Evolutionary conservation across 2,329 filamentous ascomycete genomes (phyloP).

Genomic region (Knufia fluminis): DNA sequence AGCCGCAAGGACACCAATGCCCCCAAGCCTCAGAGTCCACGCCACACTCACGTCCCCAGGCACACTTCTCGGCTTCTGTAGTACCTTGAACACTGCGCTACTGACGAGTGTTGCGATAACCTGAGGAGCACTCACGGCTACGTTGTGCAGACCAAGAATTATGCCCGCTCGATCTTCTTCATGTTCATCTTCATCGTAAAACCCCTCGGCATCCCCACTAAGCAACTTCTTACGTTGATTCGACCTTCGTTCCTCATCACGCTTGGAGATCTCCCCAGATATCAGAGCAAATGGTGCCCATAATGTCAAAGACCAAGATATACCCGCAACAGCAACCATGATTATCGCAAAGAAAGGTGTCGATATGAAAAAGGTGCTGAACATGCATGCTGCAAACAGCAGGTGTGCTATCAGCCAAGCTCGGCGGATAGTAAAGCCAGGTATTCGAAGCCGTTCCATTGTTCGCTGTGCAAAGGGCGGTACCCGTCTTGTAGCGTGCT

Average conservation of each 20-base stretch:
- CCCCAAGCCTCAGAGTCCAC: slow-evolving; percentile 77
- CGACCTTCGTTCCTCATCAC: slow-evolving; percentile 54
- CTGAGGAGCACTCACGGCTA: slow-evolving; percentile 83
- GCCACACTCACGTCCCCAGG: slow-evolving; percentile 81
- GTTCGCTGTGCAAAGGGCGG: slow-evolving; percentile 24
- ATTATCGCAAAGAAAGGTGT: slow-evolving; percentile 63
- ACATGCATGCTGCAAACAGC: slow-evolving; percentile 75
- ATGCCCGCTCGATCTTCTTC: slow-evolving; percentile 73
- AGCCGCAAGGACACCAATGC: slow-evolving; percentile 65
- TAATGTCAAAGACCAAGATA: slow-evolving; percentile 85
- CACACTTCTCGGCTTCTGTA: slow-evolving; percentile 78
- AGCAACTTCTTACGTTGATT: slow-evolving; percentile 30
- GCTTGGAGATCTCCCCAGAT: slow-evolving; percentile 77
- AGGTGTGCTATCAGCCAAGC: slow-evolving; percentile 79
- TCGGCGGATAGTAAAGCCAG: slow-evolving; percentile 74
- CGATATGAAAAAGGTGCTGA: slow-evolving; percentile 65
- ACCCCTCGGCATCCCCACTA: slow-evolving; percentile 20
- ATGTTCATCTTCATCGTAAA: slow-evolving; percentile 24
- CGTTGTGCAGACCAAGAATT: slow-evolving; percentile 90
- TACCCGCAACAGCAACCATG: slow-evolving; percentile 71
- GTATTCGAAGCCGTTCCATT: slow-evolving; percentile 61
- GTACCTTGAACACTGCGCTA: slow-evolving; percentile 70
- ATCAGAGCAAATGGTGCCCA: slow-evolving; percentile 97
- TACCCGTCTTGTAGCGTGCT: background rate
- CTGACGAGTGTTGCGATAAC: slow-evolving; percentile 81